These are phyloP conservation scores for Acanthamoeba royreba DNA, from an alignment of 208 protist species.

Conservation along the genomic window DNA sequence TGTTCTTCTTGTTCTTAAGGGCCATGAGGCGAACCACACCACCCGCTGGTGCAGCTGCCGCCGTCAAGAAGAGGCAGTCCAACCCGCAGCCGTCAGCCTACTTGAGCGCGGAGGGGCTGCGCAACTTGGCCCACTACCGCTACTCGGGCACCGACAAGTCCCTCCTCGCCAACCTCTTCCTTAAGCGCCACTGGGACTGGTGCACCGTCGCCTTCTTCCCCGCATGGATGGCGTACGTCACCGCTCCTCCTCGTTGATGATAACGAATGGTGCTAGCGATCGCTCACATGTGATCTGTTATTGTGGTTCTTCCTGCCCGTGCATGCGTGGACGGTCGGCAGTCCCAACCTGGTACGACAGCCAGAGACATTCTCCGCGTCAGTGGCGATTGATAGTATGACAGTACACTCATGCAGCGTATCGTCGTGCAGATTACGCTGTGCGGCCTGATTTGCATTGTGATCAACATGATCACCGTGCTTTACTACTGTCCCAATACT, in stretches of 20 bases:
- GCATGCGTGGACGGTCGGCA: not conserved
- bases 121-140: slow-evolving; percentile 31
- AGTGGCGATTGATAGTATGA: not conserved
- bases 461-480: slow-evolving; percentile 75
- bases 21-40: not conserved
- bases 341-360: slow-evolving; percentile 7
- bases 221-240: slow-evolving; percentile 45
- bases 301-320: not conserved
- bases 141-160: slow-evolving; percentile 48
- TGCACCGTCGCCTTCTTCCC: slow-evolving; percentile 15
- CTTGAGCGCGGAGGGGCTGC: not conserved
- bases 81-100: not conserved
- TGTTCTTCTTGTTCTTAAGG: no score
- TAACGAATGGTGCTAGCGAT: no score
- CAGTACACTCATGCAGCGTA: not conserved
- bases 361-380: not conserved
- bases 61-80: not conserved
- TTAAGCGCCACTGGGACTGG: slow-evolving; percentile 50
- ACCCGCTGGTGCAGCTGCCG: not conserved
- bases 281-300: not conserved
- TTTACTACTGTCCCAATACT: slow-evolving; percentile 68
- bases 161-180: slow-evolving; percentile 39
- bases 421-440: slow-evolving; percentile 78
- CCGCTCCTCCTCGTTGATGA: no score
- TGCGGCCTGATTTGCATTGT: slow-evolving; percentile 80